Evolutionary conservation across 345 rosid genomes (phyloP).

Genomic region (Luvunga scandens): DNA sequence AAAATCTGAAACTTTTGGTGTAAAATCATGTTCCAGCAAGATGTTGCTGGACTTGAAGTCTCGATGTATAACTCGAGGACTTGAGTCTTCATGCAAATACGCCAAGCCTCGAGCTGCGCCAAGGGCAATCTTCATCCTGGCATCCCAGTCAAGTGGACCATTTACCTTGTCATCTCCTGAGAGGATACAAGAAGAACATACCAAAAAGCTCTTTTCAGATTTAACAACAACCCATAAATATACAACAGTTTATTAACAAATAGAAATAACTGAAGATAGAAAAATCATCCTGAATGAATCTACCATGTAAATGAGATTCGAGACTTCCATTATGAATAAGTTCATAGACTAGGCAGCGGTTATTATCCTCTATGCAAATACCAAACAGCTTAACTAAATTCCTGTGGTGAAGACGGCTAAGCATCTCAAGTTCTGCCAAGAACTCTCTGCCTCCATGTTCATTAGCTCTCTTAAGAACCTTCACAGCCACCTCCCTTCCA

Average conservation of each 20-base stretch:
- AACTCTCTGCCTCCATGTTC: slow-evolving; percentile 62
- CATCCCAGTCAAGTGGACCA: slow-evolving; percentile 60
- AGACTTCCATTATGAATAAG: slow-evolving; percentile 71
- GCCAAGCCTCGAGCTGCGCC: slow-evolving; percentile 82
- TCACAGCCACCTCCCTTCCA: slow-evolving; percentile 67
- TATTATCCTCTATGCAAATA: slow-evolving; percentile 46
- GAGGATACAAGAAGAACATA: slow-evolving; percentile 7
- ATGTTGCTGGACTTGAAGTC: slow-evolving; percentile 82
- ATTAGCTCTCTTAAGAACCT: slow-evolving; percentile 64
- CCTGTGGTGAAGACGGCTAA: slow-evolving; percentile 75
- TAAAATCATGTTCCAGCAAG: slow-evolving; percentile 65
- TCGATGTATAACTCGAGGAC: slow-evolving; percentile 65
- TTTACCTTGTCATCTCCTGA: slow-evolving; percentile 53
- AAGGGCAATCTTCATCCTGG: slow-evolving; percentile 72
- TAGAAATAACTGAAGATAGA: not conserved
- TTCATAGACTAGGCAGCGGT: slow-evolving; percentile 65
- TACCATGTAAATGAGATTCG: slow-evolving; percentile 72
- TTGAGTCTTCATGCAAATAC: slow-evolving; percentile 80
- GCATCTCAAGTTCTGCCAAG: slow-evolving; percentile 81
- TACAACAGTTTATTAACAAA: not conserved
- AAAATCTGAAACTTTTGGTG: slow-evolving; percentile 73
- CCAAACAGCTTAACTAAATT: slow-evolving; percentile 66
- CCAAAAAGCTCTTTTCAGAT: not conserved
- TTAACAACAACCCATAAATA: not conserved
- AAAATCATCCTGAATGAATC: not conserved